Conservation (phyloP, 345 rosid species). For the Gossypium longicalyx region DNA sequence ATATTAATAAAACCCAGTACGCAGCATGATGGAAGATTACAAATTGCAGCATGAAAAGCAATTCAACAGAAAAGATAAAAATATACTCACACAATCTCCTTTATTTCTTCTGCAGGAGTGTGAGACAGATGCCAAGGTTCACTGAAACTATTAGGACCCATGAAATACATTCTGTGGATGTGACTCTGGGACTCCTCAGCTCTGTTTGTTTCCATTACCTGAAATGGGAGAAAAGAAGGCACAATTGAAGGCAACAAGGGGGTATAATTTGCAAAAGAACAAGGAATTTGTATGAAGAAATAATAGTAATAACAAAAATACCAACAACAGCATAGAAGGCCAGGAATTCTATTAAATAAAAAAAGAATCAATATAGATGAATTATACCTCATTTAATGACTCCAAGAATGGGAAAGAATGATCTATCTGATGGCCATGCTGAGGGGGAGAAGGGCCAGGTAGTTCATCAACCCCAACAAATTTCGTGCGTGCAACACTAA, state of each 20-base stretch:
- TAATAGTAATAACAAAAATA: background rate
- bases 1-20: background rate
- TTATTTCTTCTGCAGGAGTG: slow-evolving; percentile 87
- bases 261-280: background rate
- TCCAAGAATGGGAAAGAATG: slow-evolving; percentile 97
- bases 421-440: slow-evolving; percentile 84
- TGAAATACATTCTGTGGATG: slow-evolving; percentile 94
- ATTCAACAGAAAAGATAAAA: slow-evolving; percentile 15
- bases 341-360: background rate
- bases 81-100: slow-evolving; percentile 84
- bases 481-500: slow-evolving; percentile 96
- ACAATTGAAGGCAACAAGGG: background rate
- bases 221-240: slow-evolving; percentile 7
- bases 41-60: slow-evolving; percentile 11
- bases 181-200: slow-evolving; percentile 94
- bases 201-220: slow-evolving; percentile 97
- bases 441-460: slow-evolving; percentile 88
- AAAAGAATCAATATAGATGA: slow-evolving; percentile 15
- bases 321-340: background rate
- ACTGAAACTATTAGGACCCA: slow-evolving; percentile 93
- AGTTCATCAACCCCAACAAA: slow-evolving; percentile 91
- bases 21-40: background rate
- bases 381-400: slow-evolving; percentile 80
- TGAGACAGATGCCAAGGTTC: slow-evolving; percentile 99
- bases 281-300: background rate